phyloP scores from a whole-genome alignment of 352 stramenopile species.

The Phytophthora sp. region DNA sequence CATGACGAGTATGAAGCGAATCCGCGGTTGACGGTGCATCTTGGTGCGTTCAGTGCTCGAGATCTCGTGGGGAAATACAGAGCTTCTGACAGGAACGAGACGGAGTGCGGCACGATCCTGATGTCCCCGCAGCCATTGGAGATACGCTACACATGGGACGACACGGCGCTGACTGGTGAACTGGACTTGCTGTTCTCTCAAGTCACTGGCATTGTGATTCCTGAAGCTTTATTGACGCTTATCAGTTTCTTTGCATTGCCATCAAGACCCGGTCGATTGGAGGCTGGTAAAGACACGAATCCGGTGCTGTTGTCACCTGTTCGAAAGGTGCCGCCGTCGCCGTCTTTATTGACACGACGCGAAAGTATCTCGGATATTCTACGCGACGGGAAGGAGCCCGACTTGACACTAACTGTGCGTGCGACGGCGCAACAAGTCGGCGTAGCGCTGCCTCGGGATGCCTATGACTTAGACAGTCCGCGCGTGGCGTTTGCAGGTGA shows the following conservation, averaged over 20 bases:
- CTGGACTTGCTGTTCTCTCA: slow-evolving; percentile 58
- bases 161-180: slow-evolving; percentile 43
- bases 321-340: slow-evolving; percentile 14
- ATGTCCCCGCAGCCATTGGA: slow-evolving; percentile 48
- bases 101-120: slow-evolving; percentile 45
- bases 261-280: slow-evolving; percentile 16
- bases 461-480: slow-evolving; percentile 44
- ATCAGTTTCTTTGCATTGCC: slow-evolving; percentile 65
- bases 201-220: slow-evolving; percentile 61
- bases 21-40: slow-evolving; percentile 46
- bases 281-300: slow-evolving; percentile 2
- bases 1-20: slow-evolving; percentile 51
- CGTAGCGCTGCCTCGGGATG: slow-evolving; percentile 63
- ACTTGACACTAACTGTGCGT: slow-evolving; percentile 57
- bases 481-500: slow-evolving; percentile 63
- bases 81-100: not conserved
- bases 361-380: slow-evolving; percentile 67
- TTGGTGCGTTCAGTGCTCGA: slow-evolving; percentile 47
- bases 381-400: slow-evolving; percentile 43
- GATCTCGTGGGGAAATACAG: slow-evolving; percentile 45
- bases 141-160: slow-evolving; percentile 70
- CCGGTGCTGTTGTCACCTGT: slow-evolving; percentile 3
- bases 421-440: slow-evolving; percentile 55
- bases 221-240: slow-evolving; percentile 51
- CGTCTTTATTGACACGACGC: slow-evolving; percentile 35